A percentile compares a stretch with the other conserved stretches of the same genome.
Conservation (phyloP, 2,329 filamentous ascomycete species). For the Seiridium unicorne region DNA sequence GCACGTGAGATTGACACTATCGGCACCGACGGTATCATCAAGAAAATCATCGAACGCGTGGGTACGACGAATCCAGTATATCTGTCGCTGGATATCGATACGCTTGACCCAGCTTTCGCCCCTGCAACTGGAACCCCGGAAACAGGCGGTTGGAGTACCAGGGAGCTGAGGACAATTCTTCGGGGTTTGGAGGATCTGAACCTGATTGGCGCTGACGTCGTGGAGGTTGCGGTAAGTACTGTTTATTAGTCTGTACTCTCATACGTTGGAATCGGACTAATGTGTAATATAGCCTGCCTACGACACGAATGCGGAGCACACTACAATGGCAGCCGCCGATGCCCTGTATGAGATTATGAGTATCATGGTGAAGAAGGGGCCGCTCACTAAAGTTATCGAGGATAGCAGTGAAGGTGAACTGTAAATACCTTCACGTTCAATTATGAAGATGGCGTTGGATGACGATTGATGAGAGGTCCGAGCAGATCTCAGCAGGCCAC, state of each 20-base stretch:
- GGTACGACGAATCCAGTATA: slow-evolving; percentile 76
- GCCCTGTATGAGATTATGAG: slow-evolving; percentile 70
- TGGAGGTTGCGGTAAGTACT: slow-evolving; percentile 61
- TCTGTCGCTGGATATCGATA: slow-evolving; percentile 83
- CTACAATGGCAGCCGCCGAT: slow-evolving; percentile 57
- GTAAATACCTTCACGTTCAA: not conserved
- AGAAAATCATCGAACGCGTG: slow-evolving; percentile 73
- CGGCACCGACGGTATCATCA: slow-evolving; percentile 69
- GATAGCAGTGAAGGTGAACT: not conserved
- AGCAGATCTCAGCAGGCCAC: no score
- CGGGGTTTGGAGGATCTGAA: slow-evolving; percentile 68
- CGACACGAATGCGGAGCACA: slow-evolving; percentile 63
- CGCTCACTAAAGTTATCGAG: slow-evolving; percentile 37
- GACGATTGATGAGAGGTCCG: no score
- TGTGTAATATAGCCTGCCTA: slow-evolving; percentile 45
- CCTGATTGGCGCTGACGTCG: slow-evolving; percentile 68
- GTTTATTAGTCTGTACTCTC: not conserved
- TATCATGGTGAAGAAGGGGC: slow-evolving; percentile 71
- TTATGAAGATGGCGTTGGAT: no score
- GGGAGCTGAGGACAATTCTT: slow-evolving; percentile 71
- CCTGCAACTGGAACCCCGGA: slow-evolving; percentile 75
- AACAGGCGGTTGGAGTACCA: slow-evolving; percentile 73
- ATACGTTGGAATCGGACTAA: not conserved
- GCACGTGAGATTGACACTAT: slow-evolving; percentile 56
- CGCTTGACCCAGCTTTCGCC: slow-evolving; percentile 79